phyloP scores from a whole-genome alignment of 352 stramenopile species.

The Globisporangium radiosum region DNA sequence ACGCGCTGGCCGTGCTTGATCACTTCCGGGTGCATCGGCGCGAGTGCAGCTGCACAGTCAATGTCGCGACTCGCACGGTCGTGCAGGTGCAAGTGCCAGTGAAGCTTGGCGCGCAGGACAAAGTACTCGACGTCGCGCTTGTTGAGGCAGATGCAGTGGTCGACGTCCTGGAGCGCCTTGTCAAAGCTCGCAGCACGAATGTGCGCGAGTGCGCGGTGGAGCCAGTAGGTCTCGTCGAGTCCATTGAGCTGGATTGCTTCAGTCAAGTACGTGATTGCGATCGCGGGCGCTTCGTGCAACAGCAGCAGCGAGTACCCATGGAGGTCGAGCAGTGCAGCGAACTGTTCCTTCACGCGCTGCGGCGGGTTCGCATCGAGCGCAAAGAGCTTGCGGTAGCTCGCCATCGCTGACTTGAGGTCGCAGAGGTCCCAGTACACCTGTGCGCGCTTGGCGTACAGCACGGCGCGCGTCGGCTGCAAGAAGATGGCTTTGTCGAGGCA shows the following conservation, averaged over 20 bases:
- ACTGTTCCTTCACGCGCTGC: conserved; percentile 70
- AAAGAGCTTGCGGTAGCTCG: conserved; percentile 73
- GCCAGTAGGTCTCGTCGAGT: conserved; percentile 66
- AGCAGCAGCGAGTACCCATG: conserved; percentile 65
- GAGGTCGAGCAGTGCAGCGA: conserved; percentile 64
- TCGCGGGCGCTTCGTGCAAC: conserved; percentile 38
- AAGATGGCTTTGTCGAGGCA: conserved; percentile 76
- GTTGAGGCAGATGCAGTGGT: conserved; percentile 80
- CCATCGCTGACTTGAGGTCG: conserved; percentile 76
- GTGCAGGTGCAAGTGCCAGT: conserved; percentile 73
- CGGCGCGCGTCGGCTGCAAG: conserved; percentile 39
- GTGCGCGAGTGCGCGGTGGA: conserved; percentile 66
- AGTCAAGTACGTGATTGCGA: conserved; percentile 61
- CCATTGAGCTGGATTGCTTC: conserved; percentile 72
- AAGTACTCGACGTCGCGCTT: conserved; percentile 74
- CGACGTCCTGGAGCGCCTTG: conserved; percentile 68
- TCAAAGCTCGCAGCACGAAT: conserved; percentile 56
- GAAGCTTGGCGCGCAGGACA: conserved; percentile 72
- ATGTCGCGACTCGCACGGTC: conserved; percentile 71
- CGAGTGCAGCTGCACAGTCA: conserved; percentile 39
- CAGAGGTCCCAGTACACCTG: conserved; percentile 68
- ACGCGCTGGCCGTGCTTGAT: conserved; percentile 61
- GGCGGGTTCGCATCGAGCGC: conserved; percentile 42
- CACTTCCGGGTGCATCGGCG: conserved; percentile 64
- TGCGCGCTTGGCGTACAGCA: conserved; percentile 59